Evolutionary conservation across 306 rosid species (phyloP).

Genomic region (Purshia tridentata): DNA sequence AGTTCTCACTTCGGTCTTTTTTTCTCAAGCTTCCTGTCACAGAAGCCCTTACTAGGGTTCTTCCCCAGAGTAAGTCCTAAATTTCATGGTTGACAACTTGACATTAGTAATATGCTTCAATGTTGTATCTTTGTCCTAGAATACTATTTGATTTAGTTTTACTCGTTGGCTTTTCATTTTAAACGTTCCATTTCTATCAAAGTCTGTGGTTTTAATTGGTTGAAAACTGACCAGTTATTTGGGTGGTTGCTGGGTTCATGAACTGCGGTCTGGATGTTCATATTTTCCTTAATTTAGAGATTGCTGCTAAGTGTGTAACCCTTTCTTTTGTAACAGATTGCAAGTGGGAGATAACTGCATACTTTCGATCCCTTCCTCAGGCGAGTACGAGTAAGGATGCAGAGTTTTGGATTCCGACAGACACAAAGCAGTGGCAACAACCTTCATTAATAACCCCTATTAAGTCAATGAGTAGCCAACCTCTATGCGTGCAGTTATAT

Average conservation of each 20-base stretch:
- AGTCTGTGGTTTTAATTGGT: slow-evolving; percentile 1
- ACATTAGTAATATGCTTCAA: background rate
- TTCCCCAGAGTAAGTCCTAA: slow-evolving; percentile 54
- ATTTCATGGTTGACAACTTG: background rate
- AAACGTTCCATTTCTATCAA: slow-evolving; percentile 17
- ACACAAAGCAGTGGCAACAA: slow-evolving; percentile 80
- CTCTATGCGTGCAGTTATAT: slow-evolving; percentile 74
- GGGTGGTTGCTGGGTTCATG: slow-evolving; percentile 11
- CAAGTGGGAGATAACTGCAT: slow-evolving; percentile 83
- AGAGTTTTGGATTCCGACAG: slow-evolving; percentile 69
- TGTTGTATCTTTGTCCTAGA: background rate
- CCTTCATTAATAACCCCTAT: slow-evolving; percentile 73
- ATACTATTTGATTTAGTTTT: background rate
- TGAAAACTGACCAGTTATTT: background rate
- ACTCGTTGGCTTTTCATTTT: background rate
- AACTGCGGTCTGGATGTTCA: slow-evolving; percentile 24
- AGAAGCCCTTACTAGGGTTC: slow-evolving; percentile 59
- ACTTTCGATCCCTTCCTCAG: slow-evolving; percentile 62
- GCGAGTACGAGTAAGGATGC: slow-evolving; percentile 56
- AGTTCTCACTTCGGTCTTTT: slow-evolving; percentile 81
- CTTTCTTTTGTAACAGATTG: slow-evolving; percentile 38
- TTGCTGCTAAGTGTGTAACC: slow-evolving; percentile 1
- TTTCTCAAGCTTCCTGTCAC: slow-evolving; percentile 68
- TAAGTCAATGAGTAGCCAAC: slow-evolving; percentile 64
- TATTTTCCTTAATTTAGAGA: background rate